Base-by-base conservation (phyloP, 306 rosid genomes). In the Delonix regia region DNA sequence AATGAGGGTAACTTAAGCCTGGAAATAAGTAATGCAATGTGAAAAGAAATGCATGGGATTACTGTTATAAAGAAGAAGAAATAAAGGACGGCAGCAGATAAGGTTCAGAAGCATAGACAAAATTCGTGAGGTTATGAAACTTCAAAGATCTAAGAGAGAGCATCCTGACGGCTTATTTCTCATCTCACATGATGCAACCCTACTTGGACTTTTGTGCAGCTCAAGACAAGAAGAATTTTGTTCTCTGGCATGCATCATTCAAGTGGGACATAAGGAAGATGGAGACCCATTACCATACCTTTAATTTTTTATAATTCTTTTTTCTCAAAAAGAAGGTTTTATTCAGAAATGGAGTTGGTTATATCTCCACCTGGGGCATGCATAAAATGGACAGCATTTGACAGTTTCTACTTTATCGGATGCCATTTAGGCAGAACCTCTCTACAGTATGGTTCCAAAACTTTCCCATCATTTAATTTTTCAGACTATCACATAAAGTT, bases 201-300 rank as follows among this genome's bases (percentile, higher is more conserved):
- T 30, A 14, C 64, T 82, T 85, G 86, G 87, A 86, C 86, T 88
- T 86, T 89, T 80, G 89, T 86, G 47, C 62, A 72, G 81, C 71
- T 73, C 45, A 87, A 90, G 97, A 87, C 89, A 71, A 56, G 49
- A 59, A 74, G 75, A 85, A 85, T 80, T 83, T 83, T 57, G 10
- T 70, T 45, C 62, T 30, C 80, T 18, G 39, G 27, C 78, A 80
- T 57, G 85, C 91, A 86, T 82, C 73, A 86, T 82, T 70, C 85
- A 60, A 85, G 86, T 88, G 85, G 86, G 73, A 62, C 86, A 78
- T 82, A 42, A 71, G 85, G 81, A 76, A 48, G 79, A 81, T 66
- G 41, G 76, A 61, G 79, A 77, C 82, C 77, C 73, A 53, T 76
- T 60, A 70, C 82, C 84, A 56, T 47, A 72, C 71, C 42, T 51